These are phyloP conservation scores for Saccharomycopsis hybrid DNA, from an alignment of 1,139 yeast species.

Conservation along the genomic window DNA sequence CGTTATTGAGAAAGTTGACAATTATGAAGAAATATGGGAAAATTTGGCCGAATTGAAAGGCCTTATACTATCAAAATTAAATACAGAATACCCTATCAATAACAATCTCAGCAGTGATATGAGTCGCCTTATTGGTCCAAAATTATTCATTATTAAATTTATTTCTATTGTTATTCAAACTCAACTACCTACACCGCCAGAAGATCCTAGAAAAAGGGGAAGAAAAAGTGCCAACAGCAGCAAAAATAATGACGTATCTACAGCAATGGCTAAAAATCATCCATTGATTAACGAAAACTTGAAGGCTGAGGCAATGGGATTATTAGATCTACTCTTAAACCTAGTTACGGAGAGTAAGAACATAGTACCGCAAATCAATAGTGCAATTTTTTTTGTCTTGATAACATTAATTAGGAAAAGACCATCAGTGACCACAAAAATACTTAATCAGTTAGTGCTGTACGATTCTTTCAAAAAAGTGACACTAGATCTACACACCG, in stretches of 20 bases:
- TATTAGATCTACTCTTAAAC: slow-evolving; percentile 59
- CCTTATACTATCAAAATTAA: slow-evolving; percentile 30
- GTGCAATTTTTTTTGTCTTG: slow-evolving; percentile 49
- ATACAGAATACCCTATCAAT: slow-evolving; percentile 28
- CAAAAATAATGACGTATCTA: slow-evolving; percentile 42
- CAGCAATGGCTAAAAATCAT: slow-evolving; percentile 58
- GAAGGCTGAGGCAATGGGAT: slow-evolving; percentile 66
- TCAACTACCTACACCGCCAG: slow-evolving; percentile 46
- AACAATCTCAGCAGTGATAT: slow-evolving; percentile 30
- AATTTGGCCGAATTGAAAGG: slow-evolving; percentile 28
- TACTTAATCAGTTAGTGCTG: slow-evolving; percentile 36
- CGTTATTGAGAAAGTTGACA: slow-evolving; percentile 9
- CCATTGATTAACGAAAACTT: slow-evolving; percentile 54
- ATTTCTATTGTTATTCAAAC: slow-evolving; percentile 64
- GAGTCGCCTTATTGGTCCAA: slow-evolving; percentile 33
- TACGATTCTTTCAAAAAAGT: slow-evolving; percentile 35
- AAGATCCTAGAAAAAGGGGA: slow-evolving; percentile 28
- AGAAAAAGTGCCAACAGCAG: slow-evolving; percentile 20
- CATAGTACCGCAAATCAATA: slow-evolving; percentile 39
- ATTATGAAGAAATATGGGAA: slow-evolving; percentile 29
- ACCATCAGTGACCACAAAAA: slow-evolving; percentile 43
- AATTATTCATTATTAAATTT: slow-evolving; percentile 65
- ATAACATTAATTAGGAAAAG: slow-evolving; percentile 50
- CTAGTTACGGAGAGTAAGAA: slow-evolving; percentile 33
- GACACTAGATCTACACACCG: slow-evolving; percentile 22